Percentiles rank a stretch among this genome's conserved stretches.
These are phyloP conservation scores for Leptographium wingfieldii DNA, from an alignment of 2,329 filamentous ascomycete species.

Conservation along the genomic window DNA sequence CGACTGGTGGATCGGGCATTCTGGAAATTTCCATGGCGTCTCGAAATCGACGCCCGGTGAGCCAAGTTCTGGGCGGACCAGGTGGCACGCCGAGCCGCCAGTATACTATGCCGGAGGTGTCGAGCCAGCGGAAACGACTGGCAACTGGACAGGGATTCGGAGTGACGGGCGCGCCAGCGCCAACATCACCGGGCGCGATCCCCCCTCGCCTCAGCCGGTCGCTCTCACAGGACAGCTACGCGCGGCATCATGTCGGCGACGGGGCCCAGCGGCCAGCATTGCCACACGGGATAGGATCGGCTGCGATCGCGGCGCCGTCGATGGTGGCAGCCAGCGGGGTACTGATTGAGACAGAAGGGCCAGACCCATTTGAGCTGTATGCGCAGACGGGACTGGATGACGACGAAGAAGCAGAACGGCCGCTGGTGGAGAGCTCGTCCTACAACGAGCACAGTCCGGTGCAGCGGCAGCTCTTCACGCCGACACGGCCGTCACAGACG, in stretches of 20 bases:
- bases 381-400: constrained; percentile 4
- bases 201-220: constrained; percentile 6
- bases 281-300: background rate
- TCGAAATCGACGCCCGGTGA: background rate
- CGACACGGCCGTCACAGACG: constrained; percentile 34
- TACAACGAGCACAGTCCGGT: constrained; percentile 17
- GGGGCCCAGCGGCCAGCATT: background rate
- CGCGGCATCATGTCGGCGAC: background rate
- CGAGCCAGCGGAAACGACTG: background rate
- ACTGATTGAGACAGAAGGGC: constrained; percentile 9
- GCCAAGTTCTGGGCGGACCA: background rate
- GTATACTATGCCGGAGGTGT: background rate
- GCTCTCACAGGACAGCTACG: constrained; percentile 11
- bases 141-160: background rate
- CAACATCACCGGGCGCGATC: background rate
- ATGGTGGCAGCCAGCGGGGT: constrained; percentile 6
- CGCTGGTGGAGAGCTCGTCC: background rate
- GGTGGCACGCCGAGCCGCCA: background rate
- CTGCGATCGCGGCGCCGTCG: constrained; percentile 3
- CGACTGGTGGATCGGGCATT: constrained; percentile 1
- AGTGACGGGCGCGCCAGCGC: background rate
- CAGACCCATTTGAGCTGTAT: constrained; percentile 8
- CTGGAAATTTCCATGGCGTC: constrained; percentile 5
- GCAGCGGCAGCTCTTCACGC: constrained; percentile 27
- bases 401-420: background rate